A percentile compares a stretch with the other conserved stretches of the same genome.
Evolutionary conservation across 805 yeast genomes (phyloP).

Genomic region (Wickerhamomyces alni): DNA sequence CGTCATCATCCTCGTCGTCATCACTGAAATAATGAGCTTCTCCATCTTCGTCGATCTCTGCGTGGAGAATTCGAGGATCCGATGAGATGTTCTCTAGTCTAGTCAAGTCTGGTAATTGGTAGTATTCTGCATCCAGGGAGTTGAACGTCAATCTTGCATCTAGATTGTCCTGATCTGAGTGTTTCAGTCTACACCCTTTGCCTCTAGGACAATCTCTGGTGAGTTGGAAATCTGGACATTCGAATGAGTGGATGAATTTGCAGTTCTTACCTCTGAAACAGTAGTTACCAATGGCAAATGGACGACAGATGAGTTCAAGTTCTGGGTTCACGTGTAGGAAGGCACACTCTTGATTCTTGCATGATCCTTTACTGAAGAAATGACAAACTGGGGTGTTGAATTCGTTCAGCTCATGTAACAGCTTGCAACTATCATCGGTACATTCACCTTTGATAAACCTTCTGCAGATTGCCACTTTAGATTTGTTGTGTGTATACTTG

Average conservation of each 20-base stretch:
- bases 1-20: constrained; percentile 24
- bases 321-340: constrained; percentile 43
- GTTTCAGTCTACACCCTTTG: constrained; percentile 45
- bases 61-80: constrained; percentile 19
- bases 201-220: constrained; percentile 53
- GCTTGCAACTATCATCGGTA: constrained; percentile 36
- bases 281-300: constrained; percentile 63
- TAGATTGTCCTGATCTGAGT: constrained; percentile 29
- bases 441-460: constrained; percentile 44
- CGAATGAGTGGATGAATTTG: constrained; percentile 47
- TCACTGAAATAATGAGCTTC: constrained; percentile 4
- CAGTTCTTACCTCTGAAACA: constrained; percentile 60
- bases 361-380: constrained; percentile 40
- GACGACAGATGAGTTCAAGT: constrained; percentile 49
- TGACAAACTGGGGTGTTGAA: constrained; percentile 57
- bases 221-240: constrained; percentile 69
- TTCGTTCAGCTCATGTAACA: constrained; percentile 53
- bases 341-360: constrained; percentile 44
- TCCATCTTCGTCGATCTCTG: constrained; percentile 16
- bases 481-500: constrained; percentile 44
- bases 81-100: constrained; percentile 8
- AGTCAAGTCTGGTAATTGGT: constrained; percentile 20
- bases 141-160: constrained; percentile 18
- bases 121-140: constrained; percentile 13
- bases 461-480: constrained; percentile 51